These are phyloP conservation scores for Talaromyces trachyspermus DNA, from an alignment of 495 filamentous ascomycete species.

Conservation along the genomic window DNA sequence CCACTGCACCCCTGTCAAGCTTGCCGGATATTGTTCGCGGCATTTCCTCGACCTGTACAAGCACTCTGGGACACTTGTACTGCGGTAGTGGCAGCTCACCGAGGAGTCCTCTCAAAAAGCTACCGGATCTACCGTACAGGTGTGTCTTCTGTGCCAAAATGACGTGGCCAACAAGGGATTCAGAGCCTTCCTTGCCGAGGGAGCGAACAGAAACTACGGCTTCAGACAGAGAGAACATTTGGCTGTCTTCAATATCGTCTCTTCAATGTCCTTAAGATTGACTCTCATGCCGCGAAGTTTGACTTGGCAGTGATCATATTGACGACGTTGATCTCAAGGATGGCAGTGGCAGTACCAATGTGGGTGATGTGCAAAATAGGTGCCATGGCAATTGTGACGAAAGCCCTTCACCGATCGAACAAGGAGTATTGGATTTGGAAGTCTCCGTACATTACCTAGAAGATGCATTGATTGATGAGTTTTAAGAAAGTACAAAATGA, in stretches of 20 bases:
- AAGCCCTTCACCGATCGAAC: too few relatives aligned
- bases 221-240: constrained; percentile 17
- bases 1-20: constrained; percentile 28
- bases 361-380: too few relatives aligned
- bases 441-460: too few relatives aligned
- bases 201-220: constrained; percentile 25
- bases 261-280: constrained; percentile 43
- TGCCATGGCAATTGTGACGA: too few relatives aligned
- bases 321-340: too few relatives aligned
- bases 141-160: constrained; percentile 5
- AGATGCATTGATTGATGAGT: too few relatives aligned
- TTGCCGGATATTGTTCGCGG: constrained; percentile 37
- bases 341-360: too few relatives aligned
- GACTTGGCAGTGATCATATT: too few relatives aligned
- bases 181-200: constrained; percentile 1
- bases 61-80: constrained; percentile 38
- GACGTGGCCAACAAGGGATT: constrained; percentile 31
- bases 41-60: constrained; percentile 29
- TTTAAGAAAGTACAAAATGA: too few relatives aligned
- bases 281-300: constrained; percentile 46
- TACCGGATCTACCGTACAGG: background rate
- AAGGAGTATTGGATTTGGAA: too few relatives aligned
- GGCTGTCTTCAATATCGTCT: constrained; percentile 19
- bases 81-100: constrained; percentile 28
- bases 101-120: background rate